Conservation (phyloP, 2,329 filamentous ascomycete genomes). For the Talaromyces sp. region DNA sequence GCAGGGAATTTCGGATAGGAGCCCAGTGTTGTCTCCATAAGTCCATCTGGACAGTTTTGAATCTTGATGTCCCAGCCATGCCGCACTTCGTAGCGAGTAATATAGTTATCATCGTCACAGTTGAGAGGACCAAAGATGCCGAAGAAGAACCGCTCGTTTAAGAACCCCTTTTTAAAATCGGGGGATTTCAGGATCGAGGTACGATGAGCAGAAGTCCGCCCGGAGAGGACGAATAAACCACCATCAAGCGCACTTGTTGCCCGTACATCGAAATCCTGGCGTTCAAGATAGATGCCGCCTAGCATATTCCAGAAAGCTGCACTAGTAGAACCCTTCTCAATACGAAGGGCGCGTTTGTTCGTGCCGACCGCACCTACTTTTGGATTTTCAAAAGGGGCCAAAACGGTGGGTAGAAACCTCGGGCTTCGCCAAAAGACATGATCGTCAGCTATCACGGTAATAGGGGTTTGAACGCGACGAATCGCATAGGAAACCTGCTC, state of each 20-base stretch:
- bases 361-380: constrained; percentile 53
- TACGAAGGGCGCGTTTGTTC: constrained; percentile 50
- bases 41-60: constrained; percentile 47
- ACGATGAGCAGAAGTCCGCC: constrained; percentile 51
- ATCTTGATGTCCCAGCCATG: constrained; percentile 52
- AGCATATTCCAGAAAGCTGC: constrained; percentile 49
- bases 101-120: constrained; percentile 57
- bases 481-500: constrained; percentile 44
- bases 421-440: constrained; percentile 41
- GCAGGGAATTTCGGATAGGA: constrained; percentile 45
- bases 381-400: constrained; percentile 43
- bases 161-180: constrained; percentile 43
- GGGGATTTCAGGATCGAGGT: constrained; percentile 45
- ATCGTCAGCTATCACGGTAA: constrained; percentile 50
- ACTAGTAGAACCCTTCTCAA: constrained; percentile 17
- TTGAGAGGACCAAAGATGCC: constrained; percentile 44
- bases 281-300: constrained; percentile 55
- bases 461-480: constrained; percentile 30
- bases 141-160: constrained; percentile 49
- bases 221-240: constrained; percentile 55
- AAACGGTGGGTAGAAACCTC: constrained; percentile 38
- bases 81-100: constrained; percentile 51
- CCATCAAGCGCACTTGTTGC: constrained; percentile 54
- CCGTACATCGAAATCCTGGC: constrained; percentile 59
- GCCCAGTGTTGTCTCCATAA: constrained; percentile 52